These are phyloP conservation scores for Letharia columbiana DNA, from an alignment of 495 filamentous ascomycete genomes.

Conservation along the genomic window DNA sequence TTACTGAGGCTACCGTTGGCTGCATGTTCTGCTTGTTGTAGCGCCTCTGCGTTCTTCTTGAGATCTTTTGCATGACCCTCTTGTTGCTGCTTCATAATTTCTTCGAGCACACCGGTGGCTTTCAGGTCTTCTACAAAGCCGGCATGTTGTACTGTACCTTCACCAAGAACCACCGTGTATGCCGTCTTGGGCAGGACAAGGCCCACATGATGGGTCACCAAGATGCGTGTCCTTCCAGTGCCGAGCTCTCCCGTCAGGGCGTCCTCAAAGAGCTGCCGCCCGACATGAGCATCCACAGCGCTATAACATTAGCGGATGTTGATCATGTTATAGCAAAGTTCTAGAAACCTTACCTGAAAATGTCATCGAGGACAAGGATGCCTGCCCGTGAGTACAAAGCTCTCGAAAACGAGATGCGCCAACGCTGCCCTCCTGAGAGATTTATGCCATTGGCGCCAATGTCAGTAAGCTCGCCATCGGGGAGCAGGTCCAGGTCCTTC, in stretches of 20 bases:
- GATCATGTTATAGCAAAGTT: background rate
- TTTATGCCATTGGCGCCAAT: conserved; percentile 80
- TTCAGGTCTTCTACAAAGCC: conserved; percentile 51
- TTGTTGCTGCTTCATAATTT: conserved; percentile 52
- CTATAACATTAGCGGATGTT: conserved; percentile 4
- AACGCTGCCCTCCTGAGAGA: conserved; percentile 74
- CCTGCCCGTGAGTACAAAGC: conserved; percentile 75
- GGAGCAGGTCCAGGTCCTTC: conserved; percentile 66
- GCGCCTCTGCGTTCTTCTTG: conserved; percentile 25
- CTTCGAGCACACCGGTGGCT: conserved; percentile 45
- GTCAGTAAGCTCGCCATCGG: conserved; percentile 67
- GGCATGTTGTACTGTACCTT: conserved; percentile 55
- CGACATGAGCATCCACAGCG: conserved; percentile 59
- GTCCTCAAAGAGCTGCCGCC: conserved; percentile 66
- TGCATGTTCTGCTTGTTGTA: conserved; percentile 35
- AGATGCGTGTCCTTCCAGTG: conserved; percentile 60
- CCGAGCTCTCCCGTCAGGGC: conserved; percentile 62
- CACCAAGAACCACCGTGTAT: conserved; percentile 59
- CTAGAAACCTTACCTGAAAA: conserved; percentile 52
- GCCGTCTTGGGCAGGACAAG: conserved; percentile 60
- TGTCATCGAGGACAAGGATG: conserved; percentile 74
- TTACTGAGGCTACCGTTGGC: conserved; percentile 36
- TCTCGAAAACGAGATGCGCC: conserved; percentile 69
- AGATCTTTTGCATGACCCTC: conserved; percentile 24
- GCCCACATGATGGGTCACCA: conserved; percentile 77